These are phyloP conservation scores for Brassica rapa DNA, from an alignment of 345 rosid genomes.

Conservation along the genomic window DNA sequence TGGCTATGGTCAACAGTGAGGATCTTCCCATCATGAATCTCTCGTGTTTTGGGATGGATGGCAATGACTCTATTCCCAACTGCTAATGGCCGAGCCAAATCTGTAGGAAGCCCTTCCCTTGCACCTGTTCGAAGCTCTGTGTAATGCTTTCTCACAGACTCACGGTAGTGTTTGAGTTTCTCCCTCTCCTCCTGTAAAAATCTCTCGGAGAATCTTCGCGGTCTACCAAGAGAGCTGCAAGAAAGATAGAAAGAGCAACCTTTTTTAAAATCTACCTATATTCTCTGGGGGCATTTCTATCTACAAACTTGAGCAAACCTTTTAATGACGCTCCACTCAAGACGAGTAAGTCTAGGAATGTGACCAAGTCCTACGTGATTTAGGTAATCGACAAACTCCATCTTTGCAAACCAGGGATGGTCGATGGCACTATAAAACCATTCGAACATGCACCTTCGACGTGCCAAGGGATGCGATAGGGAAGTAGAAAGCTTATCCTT, in stretches of 20 bases:
- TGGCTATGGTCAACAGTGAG: constrained; percentile 84
- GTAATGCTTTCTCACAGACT: constrained; percentile 85
- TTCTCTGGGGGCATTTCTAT: constrained; percentile 9
- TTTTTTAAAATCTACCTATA: not conserved
- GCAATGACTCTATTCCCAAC: constrained; percentile 90
- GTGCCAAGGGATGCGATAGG: constrained; percentile 62
- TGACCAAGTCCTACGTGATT: constrained; percentile 95
- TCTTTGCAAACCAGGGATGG: constrained; percentile 96
- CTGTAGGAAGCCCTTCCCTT: constrained; percentile 91
- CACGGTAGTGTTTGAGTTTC: constrained; percentile 86
- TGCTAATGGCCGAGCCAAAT: constrained; percentile 82
- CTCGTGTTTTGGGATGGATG: constrained; percentile 86
- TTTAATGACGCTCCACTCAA: constrained; percentile 99
- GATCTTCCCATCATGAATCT: constrained; percentile 85
- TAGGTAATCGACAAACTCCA: constrained; percentile 91
- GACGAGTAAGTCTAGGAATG: constrained; percentile 87
- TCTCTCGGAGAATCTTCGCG: constrained; percentile 87
- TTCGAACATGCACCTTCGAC: constrained; percentile 88
- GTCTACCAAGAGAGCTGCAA: constrained; percentile 96
- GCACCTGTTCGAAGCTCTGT: constrained; percentile 72
- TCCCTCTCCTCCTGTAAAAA: constrained; percentile 80
- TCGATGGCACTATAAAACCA: constrained; percentile 98
- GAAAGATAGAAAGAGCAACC: constrained; percentile 2
- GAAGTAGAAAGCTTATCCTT: constrained; percentile 67
- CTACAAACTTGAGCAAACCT: constrained; percentile 49